A percentile compares a stretch with the other conserved stretches of the same genome.
phyloP scores from a whole-genome alignment of 495 filamentous ascomycete genomes.

The Aspergillus hancockii region DNA sequence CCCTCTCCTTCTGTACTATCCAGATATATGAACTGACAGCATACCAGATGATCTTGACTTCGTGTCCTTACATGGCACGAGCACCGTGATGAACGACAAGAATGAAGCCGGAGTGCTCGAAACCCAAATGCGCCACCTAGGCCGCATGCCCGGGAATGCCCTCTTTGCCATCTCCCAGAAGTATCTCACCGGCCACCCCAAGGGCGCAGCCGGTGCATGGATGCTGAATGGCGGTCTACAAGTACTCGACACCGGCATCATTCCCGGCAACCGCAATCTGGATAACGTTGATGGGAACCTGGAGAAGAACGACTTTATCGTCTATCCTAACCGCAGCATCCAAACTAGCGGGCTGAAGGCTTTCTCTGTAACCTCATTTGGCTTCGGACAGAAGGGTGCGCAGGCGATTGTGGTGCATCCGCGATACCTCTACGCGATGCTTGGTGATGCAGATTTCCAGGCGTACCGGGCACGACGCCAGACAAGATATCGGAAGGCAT shows the following conservation, averaged over 20 bases:
- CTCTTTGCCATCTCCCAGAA: conserved; percentile 99
- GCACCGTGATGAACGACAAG: conserved; percentile 98
- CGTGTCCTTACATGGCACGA: conserved; percentile 98
- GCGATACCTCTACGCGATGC: conserved; percentile 89
- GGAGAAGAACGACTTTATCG: conserved; percentile 96
- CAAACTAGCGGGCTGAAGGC: conserved; percentile 98
- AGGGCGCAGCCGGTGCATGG: conserved; percentile 98
- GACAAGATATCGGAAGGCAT: conserved; percentile 87
- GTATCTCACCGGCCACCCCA: conserved; percentile 97
- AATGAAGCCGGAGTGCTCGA: conserved; percentile 98
- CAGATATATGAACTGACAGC: too few species aligned
- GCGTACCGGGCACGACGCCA: conserved; percentile 74
- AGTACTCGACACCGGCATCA: conserved; percentile 86
- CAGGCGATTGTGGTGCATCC: conserved; percentile 97
- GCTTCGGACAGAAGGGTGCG: conserved; percentile 98
- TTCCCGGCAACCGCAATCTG: conserved; percentile 96
- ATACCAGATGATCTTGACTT: conserved; percentile 73
- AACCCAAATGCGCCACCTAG: conserved; percentile 93
- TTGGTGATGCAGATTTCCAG: conserved; percentile 80
- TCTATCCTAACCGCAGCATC: conserved; percentile 91
- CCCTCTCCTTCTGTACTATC: too few species aligned
- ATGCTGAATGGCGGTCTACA: conserved; percentile 99
- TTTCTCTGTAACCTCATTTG: conserved; percentile 98
- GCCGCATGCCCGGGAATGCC: conserved; percentile 92
- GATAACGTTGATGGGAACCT: conserved; percentile 96